Base-by-base conservation (phyloP, 257 asterid species). In the Solanum neorickii region DNA sequence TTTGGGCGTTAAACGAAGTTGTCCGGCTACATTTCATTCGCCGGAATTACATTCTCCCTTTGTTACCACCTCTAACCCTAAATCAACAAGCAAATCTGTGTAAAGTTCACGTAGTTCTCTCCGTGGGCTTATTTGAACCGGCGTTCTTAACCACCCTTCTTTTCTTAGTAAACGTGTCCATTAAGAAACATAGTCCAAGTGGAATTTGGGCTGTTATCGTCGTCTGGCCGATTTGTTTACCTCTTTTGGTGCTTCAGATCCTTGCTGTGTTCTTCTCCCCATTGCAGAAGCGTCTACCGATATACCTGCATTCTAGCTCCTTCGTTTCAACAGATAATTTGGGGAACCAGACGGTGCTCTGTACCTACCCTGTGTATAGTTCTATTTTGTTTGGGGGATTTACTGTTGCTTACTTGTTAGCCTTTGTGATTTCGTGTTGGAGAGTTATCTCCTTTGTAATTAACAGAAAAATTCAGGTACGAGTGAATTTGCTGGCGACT, bases 341-440 rank as follows among this genome's bases (percentile, higher is more conserved):
- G 0, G 96, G 94, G 2, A 76, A 88, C 25, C 83, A 70, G 33
- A 86, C 86, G 29, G 89, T 91, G 9, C 89, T 95, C 7, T 95
- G 98, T 90, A 91, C 92, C 0, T 94, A 92, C 89, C 98, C 98
- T 0, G 89, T 94, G 59, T 89, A 93, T 85, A 94, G 95, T 87
- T 85, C 93, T 66, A 86, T 92, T 0, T 65, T 92, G 1, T 94
- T 95, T 33, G 91, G 91, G 9, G 94, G 83, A 20, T 95, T 95
- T 73, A 87, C 91, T 23, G 87, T 88, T 1, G 91, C 84, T 2
- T 95, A 94, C 49, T 90, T 90, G 2, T 66, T 92, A 56, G 93
- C 90, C 2, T 94, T 95, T 78, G n/a, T 94, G 76, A 6, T 94
- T 5, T 93, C 98, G 52, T 94, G 94, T 65, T 94, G 96, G 95